Evolutionary conservation across 306 rosid genomes (phyloP).

Genomic region (Pterocarpus santalinus): DNA sequence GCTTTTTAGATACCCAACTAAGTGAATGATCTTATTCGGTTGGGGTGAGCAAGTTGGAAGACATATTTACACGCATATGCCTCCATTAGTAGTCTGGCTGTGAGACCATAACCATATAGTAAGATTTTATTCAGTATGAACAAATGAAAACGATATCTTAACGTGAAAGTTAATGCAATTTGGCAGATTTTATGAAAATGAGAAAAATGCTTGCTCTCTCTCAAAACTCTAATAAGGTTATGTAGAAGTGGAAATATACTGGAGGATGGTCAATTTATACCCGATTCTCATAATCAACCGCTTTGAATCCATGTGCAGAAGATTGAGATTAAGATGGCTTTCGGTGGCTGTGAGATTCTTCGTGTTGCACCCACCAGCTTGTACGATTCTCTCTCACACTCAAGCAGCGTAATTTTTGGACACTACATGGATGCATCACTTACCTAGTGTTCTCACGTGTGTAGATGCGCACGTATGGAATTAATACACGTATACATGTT

Average conservation of each 20-base stretch:
- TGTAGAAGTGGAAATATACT: conserved; percentile 49
- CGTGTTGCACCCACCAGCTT: conserved; percentile 69
- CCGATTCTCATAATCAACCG: conserved; percentile 65
- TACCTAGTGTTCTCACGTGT: background rate
- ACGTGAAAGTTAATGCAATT: conserved; percentile 43
- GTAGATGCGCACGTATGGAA: conserved; percentile 26
- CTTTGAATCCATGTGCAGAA: conserved; percentile 66
- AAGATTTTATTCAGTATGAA: conserved; percentile 38
- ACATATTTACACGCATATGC: conserved; percentile 59
- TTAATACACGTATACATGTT: conserved; percentile 5
- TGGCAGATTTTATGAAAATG: conserved; percentile 52
- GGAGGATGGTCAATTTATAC: conserved; percentile 60
- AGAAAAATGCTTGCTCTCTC: conserved; percentile 30
- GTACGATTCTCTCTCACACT: conserved; percentile 66
- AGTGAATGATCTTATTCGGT: conserved; percentile 53
- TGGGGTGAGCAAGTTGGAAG: conserved; percentile 61
- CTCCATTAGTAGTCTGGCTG: conserved; percentile 44
- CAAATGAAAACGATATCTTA: conserved; percentile 45
- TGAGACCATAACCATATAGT: conserved; percentile 44
- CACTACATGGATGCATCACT: conserved; percentile 28
- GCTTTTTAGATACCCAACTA: conserved; percentile 75
- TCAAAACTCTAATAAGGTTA: conserved; percentile 12
- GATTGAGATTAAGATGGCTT: conserved; percentile 58
- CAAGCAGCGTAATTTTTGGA: background rate
- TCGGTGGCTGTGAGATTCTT: conserved; percentile 63